Conservation (phyloP, 805 yeast species). For the Wickerhamiella australiensis region DNA sequence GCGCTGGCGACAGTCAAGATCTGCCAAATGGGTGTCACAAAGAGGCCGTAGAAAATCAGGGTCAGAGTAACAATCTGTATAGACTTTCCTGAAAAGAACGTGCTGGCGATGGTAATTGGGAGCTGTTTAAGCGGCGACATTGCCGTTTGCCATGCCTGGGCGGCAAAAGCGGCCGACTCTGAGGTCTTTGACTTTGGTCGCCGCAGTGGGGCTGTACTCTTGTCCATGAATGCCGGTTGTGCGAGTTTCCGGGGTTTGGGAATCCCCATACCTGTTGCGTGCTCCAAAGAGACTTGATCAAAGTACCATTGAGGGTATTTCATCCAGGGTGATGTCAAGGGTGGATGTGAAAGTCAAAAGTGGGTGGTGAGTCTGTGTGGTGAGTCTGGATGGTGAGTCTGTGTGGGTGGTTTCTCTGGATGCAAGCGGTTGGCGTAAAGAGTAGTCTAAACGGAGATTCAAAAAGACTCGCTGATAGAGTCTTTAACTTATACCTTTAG, state of each 20-base stretch:
- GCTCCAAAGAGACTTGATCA: slow-evolving; percentile 20
- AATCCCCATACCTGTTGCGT: slow-evolving; percentile 16
- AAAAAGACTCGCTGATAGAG: too few species aligned
- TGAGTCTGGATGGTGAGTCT: too few species aligned
- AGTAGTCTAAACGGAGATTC: too few species aligned
- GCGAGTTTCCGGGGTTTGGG: slow-evolving; percentile 13
- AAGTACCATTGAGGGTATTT: slow-evolving; percentile 24
- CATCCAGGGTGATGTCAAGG: not conserved
- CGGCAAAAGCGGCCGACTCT: not conserved
- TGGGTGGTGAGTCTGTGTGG: too few species aligned
- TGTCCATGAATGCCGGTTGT: slow-evolving; percentile 10
- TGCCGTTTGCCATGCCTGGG: slow-evolving; percentile 82
- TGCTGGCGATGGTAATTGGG: slow-evolving; percentile 86
- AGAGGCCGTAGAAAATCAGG: slow-evolving; percentile 74
- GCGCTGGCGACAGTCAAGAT: slow-evolving; percentile 43
- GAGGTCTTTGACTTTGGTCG: not conserved
- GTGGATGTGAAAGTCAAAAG: too few species aligned
- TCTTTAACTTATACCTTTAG: too few species aligned
- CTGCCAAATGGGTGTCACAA: slow-evolving; percentile 58
- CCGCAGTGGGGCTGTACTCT: not conserved
- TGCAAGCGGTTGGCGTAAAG: too few species aligned
- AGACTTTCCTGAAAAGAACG: slow-evolving; percentile 85
- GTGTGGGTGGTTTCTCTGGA: too few species aligned
- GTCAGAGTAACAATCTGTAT: slow-evolving; percentile 82
- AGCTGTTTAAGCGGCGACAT: slow-evolving; percentile 67